A percentile compares a stretch with the other conserved stretches of the same genome.
phyloP scores from a whole-genome alignment of 768 basidiomycete genomes.

The Lactarius pseudohatsudake region DNA sequence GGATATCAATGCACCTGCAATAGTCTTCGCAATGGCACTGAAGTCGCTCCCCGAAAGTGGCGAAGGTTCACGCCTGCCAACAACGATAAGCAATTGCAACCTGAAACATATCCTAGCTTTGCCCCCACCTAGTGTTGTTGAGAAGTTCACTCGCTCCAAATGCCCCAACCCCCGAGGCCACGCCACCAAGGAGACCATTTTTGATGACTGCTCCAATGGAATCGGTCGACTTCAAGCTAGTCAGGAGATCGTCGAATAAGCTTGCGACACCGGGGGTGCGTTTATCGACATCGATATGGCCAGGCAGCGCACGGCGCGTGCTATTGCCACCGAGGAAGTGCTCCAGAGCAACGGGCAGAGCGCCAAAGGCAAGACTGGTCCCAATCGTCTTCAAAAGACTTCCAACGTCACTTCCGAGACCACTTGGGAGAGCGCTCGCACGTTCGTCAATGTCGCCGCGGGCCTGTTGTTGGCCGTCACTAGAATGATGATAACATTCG shows the following conservation, averaged over 20 bases:
- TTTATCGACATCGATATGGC: neutral
- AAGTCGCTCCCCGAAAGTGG: neutral
- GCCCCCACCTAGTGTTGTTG: neutral
- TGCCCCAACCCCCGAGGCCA: neutral
- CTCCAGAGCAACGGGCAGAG: neutral
- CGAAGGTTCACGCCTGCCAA: neutral
- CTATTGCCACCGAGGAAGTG: neutral
- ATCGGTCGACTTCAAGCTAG: too few relatives aligned
- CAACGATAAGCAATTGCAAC: neutral
- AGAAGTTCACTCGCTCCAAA: neutral
- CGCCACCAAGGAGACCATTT: neutral
- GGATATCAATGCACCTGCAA: too few relatives aligned
- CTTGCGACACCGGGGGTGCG: neutral
- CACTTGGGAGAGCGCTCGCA: neutral
- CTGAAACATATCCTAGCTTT: neutral
- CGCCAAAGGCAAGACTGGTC: neutral
- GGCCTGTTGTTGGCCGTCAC: neutral
- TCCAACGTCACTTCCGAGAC: neutral
- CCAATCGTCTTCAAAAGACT: neutral
- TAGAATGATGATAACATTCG: neutral
- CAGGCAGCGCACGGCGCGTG: neutral
- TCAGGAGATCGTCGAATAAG: neutral
- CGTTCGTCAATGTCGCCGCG: neutral
- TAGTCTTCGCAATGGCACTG: too few relatives aligned
- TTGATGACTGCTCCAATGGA: neutral